Conservation (phyloP, 768 basidiomycete species). For the Trametes sanguinea region DNA sequence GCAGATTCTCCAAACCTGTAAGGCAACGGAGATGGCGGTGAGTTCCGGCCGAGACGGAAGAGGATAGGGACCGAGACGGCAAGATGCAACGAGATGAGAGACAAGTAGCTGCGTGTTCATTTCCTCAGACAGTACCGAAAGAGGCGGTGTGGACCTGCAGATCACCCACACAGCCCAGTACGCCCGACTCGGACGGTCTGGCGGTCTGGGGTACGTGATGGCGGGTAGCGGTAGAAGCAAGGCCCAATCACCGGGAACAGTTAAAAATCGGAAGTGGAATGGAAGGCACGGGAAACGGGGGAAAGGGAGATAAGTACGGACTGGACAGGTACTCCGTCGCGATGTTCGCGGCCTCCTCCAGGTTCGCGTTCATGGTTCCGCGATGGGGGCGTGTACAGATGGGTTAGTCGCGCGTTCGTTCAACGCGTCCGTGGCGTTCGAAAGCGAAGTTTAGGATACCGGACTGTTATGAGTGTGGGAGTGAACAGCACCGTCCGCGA, state of each 20-base stretch:
- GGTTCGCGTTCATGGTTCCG: constrained; percentile 30
- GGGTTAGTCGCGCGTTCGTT: neutral
- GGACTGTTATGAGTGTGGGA: neutral
- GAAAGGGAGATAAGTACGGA: constrained; percentile 29
- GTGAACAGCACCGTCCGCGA: constrained; percentile 2
- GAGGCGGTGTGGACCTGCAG: neutral
- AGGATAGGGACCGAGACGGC: neutral
- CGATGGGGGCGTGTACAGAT: neutral
- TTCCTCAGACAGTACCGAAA: neutral
- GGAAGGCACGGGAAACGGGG: neutral
- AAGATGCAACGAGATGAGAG: neutral
- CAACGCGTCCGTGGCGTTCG: neutral
- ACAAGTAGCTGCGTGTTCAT: neutral
- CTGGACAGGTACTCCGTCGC: constrained; percentile 52
- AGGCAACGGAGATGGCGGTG: neutral
- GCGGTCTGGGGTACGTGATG: neutral
- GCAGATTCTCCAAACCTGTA: constrained; percentile 52
- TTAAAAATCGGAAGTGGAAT: neutral
- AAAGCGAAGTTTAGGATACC: neutral
- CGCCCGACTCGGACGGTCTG: no score
- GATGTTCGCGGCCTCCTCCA: constrained; percentile 52
- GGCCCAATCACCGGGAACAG: neutral
- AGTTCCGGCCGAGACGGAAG: neutral
- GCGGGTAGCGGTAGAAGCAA: neutral
- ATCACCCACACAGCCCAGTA: neutral